Evolutionary conservation across 78 protist species (phyloP), one percentile per base, ranked within the genome.

Genomic region (Isochrysis galbana): DNA sequence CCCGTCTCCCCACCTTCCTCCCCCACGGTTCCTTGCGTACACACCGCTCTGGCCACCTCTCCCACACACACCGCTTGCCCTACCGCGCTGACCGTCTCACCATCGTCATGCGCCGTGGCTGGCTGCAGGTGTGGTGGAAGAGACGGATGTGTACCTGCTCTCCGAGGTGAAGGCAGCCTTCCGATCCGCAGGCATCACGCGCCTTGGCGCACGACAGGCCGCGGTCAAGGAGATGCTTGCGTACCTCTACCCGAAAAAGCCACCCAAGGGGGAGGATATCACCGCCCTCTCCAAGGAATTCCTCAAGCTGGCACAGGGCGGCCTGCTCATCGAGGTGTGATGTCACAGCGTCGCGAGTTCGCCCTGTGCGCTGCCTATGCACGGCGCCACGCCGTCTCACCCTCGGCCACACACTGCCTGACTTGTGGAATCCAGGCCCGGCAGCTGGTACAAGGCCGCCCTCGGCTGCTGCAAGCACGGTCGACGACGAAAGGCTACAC

Each of bases 401-500:
- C 19, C 67, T 19, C 67, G 19, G 67, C 10, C 32, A 54, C 19
- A 10, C 32, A 21, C 67, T 54, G 32, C 32, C 10, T 54, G 67
- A 10, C 67, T 10, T 54, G 32, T 54, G 32, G 19, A 19, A 54
- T 21, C 32, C 67, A 36, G 21, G 84, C 84, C 19, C 44, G 46
- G 17, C 47, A 36, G 84, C 84, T 77, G 32, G 48, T 77, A 23
- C 34, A 17, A 19, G 10, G 34, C 17, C 84, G n/a, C 46, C 84
- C 84, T 1, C 1, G 29, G 47, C 47, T 77, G 47, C 84, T 77
- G 34, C 22, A 77, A 22, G 84, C 84, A 21, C 84, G 84, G 48
- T 77, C 84, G 47, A 77, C 47, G n/a, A 39, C 84, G 29, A 77
- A 77, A 46, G 84, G 84, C 46, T 39, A 21, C 84, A 77, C 84